Percentiles rank a stretch among this genome's conserved stretches.
phyloP scores from a whole-genome alignment of 257 asterid genomes.

The Ocimum tenuiflorum region DNA sequence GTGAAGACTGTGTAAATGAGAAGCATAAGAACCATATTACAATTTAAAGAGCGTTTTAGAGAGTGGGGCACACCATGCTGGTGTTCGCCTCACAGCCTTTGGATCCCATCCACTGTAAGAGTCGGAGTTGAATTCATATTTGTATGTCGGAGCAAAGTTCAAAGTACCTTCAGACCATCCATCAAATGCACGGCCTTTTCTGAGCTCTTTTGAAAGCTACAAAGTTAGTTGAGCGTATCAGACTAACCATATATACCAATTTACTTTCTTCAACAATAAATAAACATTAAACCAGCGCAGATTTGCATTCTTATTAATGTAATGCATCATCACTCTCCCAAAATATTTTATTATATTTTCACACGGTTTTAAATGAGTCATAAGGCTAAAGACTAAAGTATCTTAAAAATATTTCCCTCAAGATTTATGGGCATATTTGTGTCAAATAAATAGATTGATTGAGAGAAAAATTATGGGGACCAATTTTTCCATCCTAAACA shows the following conservation, averaged over 20 bases:
- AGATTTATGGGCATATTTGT: not conserved
- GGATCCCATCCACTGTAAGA: constrained; percentile 66
- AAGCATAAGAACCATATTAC: not conserved
- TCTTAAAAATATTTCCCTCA: not conserved
- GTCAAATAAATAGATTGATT: not conserved
- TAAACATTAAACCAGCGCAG: not conserved
- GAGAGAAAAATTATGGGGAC: too few relatives aligned
- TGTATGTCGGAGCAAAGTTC: constrained; percentile 85
- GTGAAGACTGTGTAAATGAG: not conserved
- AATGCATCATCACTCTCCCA: not conserved
- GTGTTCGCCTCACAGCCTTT: constrained; percentile 70
- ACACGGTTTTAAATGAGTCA: not conserved
- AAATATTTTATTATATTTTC: not conserved
- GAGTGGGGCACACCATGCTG: constrained; percentile 64
- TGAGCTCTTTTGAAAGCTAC: constrained; percentile 69
- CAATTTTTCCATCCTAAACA: too few relatives aligned
- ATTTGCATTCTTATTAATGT: not conserved
- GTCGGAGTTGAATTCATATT: constrained; percentile 64
- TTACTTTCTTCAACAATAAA: constrained; percentile 7
- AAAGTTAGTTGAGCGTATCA: constrained; percentile 19
- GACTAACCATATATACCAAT: not conserved
- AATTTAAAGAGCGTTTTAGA: not conserved
- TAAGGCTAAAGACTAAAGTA: not conserved
- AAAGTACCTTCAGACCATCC: constrained; percentile 95
- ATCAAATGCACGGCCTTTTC: constrained; percentile 77